phyloP scores from a whole-genome alignment of 176 grass and related monocot species.

The Eragrostis curvula region DNA sequence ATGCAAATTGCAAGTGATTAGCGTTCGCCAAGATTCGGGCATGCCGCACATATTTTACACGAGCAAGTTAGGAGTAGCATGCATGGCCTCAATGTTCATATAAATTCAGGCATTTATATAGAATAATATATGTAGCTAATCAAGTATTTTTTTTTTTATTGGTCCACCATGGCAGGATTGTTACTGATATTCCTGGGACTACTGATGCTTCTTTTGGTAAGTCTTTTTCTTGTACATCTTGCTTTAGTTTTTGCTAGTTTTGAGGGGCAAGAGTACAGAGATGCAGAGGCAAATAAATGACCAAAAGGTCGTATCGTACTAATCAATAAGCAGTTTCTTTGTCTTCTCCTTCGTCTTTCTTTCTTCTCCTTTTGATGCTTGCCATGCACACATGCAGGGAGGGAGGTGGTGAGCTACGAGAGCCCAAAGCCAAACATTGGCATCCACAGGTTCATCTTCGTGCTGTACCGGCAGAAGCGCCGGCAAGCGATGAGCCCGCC shows the following conservation, averaged over 20 bases:
- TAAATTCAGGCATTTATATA: constrained; percentile 4
- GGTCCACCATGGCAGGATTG: constrained; percentile 62
- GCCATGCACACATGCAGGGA: constrained; percentile 50
- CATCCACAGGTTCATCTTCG: constrained; percentile 82
- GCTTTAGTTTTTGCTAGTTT: constrained; percentile 45
- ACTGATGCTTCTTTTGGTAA: constrained; percentile 88
- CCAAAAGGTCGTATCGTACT: neutral
- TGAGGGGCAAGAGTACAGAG: constrained; percentile 19
- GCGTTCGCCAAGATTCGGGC: constrained; percentile 16
- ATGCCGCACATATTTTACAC: constrained; percentile 16
- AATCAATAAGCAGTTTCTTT: neutral
- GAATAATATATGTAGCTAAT: constrained; percentile 35
- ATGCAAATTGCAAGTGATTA: constrained; percentile 6
- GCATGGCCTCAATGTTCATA: constrained; percentile 10
- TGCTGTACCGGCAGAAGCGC: constrained; percentile 75
- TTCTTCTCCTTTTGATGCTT: neutral
- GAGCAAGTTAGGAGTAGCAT: neutral
- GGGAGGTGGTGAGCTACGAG: constrained; percentile 80
- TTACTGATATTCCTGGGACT: constrained; percentile 84
- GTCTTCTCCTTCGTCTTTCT: constrained; percentile 2
- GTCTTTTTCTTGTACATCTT: constrained; percentile 47
- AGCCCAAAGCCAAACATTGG: constrained; percentile 78
- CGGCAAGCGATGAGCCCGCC: constrained; percentile 49
- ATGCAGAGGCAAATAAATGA: neutral
- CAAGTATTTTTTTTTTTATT: constrained; percentile 20